Conservation (phyloP, 148 eudicot species). For the Rhododendron ovatum region DNA sequence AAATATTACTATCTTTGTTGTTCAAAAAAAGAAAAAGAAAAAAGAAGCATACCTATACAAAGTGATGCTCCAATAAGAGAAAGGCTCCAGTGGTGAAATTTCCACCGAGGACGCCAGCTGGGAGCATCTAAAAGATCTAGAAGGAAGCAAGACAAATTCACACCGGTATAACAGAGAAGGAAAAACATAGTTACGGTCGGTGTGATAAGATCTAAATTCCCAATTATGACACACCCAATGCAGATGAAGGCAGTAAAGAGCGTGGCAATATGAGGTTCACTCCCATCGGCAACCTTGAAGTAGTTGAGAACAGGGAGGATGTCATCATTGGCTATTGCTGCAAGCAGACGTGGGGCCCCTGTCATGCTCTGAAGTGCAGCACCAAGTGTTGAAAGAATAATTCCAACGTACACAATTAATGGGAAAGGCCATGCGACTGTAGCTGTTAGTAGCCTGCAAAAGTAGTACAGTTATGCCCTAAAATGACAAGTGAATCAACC, state of each 20-base stretch:
- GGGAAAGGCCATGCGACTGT: constrained; percentile 97
- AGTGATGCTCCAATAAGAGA: constrained; percentile 91
- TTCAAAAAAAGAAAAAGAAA: too few relatives aligned
- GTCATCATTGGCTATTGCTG: constrained; percentile 98
- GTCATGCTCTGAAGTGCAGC: constrained; percentile 98
- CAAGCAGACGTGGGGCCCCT: constrained; percentile 93
- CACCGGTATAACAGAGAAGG: constrained; percentile 92
- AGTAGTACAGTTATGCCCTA: constrained; percentile 12
- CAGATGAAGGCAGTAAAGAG: constrained; percentile 95
- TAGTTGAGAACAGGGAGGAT: constrained; percentile 91
- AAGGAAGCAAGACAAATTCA: constrained; percentile 97
- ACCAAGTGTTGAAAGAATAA: constrained; percentile 93
- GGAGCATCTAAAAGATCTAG: constrained; percentile 98
- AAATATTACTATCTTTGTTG: too few relatives aligned
- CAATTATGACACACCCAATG: constrained; percentile 86
- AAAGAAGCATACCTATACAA: constrained; percentile 55
- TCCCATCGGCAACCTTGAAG: constrained; percentile 92
- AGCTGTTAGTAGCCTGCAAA: constrained; percentile 91
- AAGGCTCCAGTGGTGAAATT: constrained; percentile 99
- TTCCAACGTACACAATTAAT: constrained; percentile 74
- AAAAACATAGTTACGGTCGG: constrained; percentile 97
- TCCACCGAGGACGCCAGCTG: constrained; percentile 99
- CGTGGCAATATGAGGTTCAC: constrained; percentile 86
- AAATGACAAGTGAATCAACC: neutral
- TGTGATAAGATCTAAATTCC: constrained; percentile 92